Percentiles rank a stretch among this genome's conserved stretches.
phyloP scores from a whole-genome alignment of 2,329 filamentous ascomycete species.

The Colletotrichum zoysiae region DNA sequence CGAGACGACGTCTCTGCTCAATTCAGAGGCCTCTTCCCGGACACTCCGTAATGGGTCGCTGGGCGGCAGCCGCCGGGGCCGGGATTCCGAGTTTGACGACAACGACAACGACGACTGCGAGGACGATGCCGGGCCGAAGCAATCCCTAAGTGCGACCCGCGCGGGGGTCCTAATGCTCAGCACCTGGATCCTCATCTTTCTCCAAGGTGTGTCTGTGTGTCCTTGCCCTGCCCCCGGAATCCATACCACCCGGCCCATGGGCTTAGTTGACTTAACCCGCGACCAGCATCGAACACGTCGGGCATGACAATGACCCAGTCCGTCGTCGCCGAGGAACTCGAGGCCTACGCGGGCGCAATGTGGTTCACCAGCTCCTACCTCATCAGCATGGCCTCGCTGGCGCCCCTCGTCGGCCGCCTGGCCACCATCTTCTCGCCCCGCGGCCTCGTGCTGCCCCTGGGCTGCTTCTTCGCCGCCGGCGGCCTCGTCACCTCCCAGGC shows the following conservation, averaged over 20 bases:
- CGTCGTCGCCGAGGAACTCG: constrained; percentile 78
- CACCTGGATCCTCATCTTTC: constrained; percentile 69
- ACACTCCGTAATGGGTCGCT: constrained; percentile 33
- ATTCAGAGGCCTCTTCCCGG: constrained; percentile 37
- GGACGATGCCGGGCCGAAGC: constrained; percentile 40
- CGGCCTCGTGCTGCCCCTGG: constrained; percentile 72
- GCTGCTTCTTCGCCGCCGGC: constrained; percentile 70
- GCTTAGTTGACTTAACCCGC: constrained; percentile 30
- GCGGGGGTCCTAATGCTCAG: constrained; percentile 63
- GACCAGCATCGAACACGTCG: constrained; percentile 76
- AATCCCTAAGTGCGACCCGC: constrained; percentile 49
- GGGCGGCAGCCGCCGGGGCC: constrained; percentile 19
- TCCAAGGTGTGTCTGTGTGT: constrained; percentile 65
- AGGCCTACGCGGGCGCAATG: constrained; percentile 78
- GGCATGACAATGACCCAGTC: constrained; percentile 86
- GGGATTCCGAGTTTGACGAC: constrained; percentile 31
- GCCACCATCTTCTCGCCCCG: constrained; percentile 80
- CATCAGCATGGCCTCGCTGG: constrained; percentile 69
- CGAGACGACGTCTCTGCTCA: constrained; percentile 41
- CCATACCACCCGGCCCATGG: constrained; percentile 1
- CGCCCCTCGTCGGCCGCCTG: constrained; percentile 79
- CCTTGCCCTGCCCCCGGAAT: background rate
- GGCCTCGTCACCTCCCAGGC: constrained; percentile 74
- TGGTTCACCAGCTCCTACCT: constrained; percentile 88
- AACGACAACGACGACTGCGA: constrained; percentile 19